Conservation (phyloP, 179 eudicot species). For the Amaranthus tricolor region DNA sequence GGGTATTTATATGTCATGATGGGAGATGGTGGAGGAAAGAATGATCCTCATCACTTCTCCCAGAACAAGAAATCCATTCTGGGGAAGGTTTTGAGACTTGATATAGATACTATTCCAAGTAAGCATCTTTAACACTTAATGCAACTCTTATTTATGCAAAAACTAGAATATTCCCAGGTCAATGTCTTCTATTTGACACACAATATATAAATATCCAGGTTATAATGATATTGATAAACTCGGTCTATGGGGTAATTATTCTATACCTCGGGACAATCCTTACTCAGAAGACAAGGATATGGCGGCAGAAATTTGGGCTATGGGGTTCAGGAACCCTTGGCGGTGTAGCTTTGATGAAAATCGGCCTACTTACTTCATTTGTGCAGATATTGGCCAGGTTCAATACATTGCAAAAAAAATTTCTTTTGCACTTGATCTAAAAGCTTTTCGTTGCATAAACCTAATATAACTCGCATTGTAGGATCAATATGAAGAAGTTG, state of each 20-base stretch:
- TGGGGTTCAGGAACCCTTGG: constrained; percentile 87
- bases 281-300: constrained; percentile 56
- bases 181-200: neutral
- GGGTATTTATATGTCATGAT: constrained; percentile 79
- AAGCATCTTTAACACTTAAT: constrained; percentile 22
- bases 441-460: neutral
- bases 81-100: constrained; percentile 80
- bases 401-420: neutral
- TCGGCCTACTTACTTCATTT: constrained; percentile 78
- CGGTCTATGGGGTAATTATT: constrained; percentile 78
- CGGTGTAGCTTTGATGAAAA: constrained; percentile 84
- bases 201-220: constrained; percentile 34
- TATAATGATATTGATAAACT: constrained; percentile 44
- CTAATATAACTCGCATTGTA: constrained; percentile 19
- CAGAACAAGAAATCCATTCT: constrained; percentile 89
- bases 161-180: neutral
- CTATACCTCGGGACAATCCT: constrained; percentile 76
- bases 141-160: neutral
- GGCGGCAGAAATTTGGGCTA: constrained; percentile 78
- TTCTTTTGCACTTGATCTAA: neutral
- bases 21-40: constrained; percentile 83
- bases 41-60: constrained; percentile 68
- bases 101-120: constrained; percentile 74
- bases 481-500: constrained; percentile 87
- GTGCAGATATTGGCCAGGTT: constrained; percentile 87